phyloP scores from a whole-genome alignment of 148 eudicot species.

The Camellia granthamiana region DNA sequence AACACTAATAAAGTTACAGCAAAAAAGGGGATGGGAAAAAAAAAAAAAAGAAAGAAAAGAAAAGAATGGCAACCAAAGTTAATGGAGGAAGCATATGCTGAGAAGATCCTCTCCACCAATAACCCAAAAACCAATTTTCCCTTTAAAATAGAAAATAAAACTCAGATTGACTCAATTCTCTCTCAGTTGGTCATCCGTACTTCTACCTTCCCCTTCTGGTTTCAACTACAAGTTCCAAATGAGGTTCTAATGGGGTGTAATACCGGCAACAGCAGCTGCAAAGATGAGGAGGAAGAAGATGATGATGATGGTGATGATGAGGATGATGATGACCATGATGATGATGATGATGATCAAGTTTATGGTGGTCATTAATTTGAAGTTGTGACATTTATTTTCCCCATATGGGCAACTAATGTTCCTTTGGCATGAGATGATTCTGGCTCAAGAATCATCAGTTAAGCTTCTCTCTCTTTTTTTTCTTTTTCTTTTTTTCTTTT shows the following conservation, averaged over 20 bases:
- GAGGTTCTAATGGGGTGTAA: background rate
- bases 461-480: background rate
- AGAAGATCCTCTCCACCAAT: slow-evolving; percentile 38
- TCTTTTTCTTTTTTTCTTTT: background rate
- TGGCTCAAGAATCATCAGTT: background rate
- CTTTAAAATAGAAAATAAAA: background rate
- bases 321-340: background rate
- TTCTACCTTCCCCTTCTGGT: slow-evolving; percentile 5
- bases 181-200: background rate
- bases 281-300: slow-evolving; percentile 8
- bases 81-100: slow-evolving; percentile 35
- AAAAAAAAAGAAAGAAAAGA: background rate
- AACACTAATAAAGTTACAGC: background rate
- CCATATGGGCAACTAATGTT: slow-evolving; percentile 43
- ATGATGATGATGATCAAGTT: background rate
- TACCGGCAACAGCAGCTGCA: background rate
- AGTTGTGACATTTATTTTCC: slow-evolving; percentile 6
- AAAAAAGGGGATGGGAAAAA: background rate
- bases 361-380: background rate
- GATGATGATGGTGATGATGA: background rate
- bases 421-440: slow-evolving; percentile 42
- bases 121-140: slow-evolving; percentile 11
- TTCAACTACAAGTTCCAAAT: slow-evolving; percentile 1
- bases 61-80: background rate
- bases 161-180: background rate